Evolutionary conservation across 1,139 yeast species (phyloP), one percentile per base, ranked within the genome.

Genomic region (Candida sp.): DNA sequence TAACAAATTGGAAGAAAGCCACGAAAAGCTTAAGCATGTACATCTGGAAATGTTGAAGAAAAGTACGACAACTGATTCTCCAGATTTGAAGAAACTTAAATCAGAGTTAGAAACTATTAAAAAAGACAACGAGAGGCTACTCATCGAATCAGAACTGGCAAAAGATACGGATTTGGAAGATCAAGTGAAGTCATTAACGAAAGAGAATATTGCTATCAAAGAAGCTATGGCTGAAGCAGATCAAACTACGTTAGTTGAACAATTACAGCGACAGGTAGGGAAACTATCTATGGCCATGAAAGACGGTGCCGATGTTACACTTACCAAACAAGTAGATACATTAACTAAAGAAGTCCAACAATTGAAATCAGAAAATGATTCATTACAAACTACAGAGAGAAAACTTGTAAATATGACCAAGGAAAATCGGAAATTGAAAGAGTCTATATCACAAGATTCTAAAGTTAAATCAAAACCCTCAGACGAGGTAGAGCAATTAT

Each of bases 101-200:
- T 6, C 11, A 12, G 34, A 32, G 3, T 12, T 32, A 12, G 11
- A 32, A 6, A 7, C 34, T 2, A 3, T 32, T n/a, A 32, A 12
- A n/a, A 3, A 32, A 2, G 36, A 34, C 9, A 34, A 34, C 3
- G 23, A 34, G 19, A 19, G 4, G 19, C 23, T 34, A 21, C 21
- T 2, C 2, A 21, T 6, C 7, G 11, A 19, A 21, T 6, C 3
- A 7, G 36, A 33, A n/a, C 11, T n/a, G 7, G 3, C 4, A 2
- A 34, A 34, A n/a, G 36, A 19, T 34, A 2, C 15, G 5, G 40
- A 36, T 4, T 32, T 41, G n/a, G 38, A 41, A n/a, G 42, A 38
- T 22, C 36, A 38, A 32, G 38, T 43, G 15, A 40, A 41, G 12
- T 25, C 22, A 36, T 12, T 44, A n/a, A 11, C 37, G 19, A 30